Percentiles rank a stretch among this genome's conserved stretches.
phyloP scores from a whole-genome alignment of 805 yeast genomes.

The Candida patagonica region DNA sequence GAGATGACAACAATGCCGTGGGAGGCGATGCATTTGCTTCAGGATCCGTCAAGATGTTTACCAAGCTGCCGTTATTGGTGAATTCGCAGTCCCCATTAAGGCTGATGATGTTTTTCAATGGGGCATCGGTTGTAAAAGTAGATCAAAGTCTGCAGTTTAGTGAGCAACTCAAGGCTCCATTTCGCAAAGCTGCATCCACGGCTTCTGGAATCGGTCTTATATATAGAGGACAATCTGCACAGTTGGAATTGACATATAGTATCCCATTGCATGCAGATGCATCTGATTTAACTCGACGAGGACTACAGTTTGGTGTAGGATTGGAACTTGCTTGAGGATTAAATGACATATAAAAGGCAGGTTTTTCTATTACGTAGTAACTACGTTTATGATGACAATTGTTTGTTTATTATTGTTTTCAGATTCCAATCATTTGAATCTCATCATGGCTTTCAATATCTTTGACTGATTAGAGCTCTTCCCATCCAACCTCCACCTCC shows the following conservation, averaged over 20 bases:
- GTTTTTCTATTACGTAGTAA: neutral
- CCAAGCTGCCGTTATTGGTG: slow-evolving; percentile 46
- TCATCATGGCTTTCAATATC: no score
- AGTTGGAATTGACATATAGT: slow-evolving; percentile 53
- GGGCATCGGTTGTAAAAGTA: slow-evolving; percentile 43
- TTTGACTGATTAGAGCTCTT: no score
- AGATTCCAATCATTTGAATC: slow-evolving; percentile 28
- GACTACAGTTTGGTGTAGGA: slow-evolving; percentile 54
- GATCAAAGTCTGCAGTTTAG: neutral
- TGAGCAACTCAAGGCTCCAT: neutral
- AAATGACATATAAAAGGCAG: no score
- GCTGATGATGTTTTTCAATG: slow-evolving; percentile 50
- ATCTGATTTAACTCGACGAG: slow-evolving; percentile 41
- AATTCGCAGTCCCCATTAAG: slow-evolving; percentile 41
- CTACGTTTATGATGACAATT: neutral
- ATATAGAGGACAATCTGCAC: slow-evolving; percentile 49
- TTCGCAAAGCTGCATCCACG: slow-evolving; percentile 20
- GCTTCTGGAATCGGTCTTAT: slow-evolving; percentile 49
- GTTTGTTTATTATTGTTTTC: neutral
- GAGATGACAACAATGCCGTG: slow-evolving; percentile 41
- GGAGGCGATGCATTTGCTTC: slow-evolving; percentile 62
- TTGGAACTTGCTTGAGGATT: slow-evolving; percentile 25
- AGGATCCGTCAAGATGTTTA: slow-evolving; percentile 45
- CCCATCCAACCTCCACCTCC: no score
- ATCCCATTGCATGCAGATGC: slow-evolving; percentile 44